Conservation (phyloP, 805 yeast genomes). For the Brettanomyces custersianus region DNA sequence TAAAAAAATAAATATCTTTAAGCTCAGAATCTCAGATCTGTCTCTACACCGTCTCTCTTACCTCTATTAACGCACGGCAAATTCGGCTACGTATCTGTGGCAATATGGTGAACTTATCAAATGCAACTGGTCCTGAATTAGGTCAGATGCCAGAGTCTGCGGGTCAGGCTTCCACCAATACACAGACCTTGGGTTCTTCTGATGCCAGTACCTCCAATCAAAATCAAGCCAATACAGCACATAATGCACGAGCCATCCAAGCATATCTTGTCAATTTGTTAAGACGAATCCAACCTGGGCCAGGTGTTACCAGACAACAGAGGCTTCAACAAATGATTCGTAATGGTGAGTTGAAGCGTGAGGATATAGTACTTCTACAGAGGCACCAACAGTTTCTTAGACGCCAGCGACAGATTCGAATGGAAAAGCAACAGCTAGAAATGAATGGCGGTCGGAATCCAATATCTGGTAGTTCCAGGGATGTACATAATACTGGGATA, state of each 20-base stretch:
- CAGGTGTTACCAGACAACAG: slow-evolving; percentile 26
- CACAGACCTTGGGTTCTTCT: too few species aligned
- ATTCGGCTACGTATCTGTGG: too few species aligned
- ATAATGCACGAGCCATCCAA: slow-evolving; percentile 10
- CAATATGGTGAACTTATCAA: too few species aligned
- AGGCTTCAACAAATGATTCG: slow-evolving; percentile 23
- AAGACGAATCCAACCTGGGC: slow-evolving; percentile 24
- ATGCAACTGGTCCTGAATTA: background rate
- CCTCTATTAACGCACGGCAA: too few species aligned
- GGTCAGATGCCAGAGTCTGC: too few species aligned
- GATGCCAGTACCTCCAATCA: background rate
- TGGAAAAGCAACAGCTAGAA: slow-evolving; percentile 6
- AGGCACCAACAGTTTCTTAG: slow-evolving; percentile 25
- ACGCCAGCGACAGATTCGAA: slow-evolving; percentile 17
- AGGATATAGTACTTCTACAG: slow-evolving; percentile 22
- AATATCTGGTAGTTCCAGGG: background rate
- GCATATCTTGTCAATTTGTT: slow-evolving; percentile 21
- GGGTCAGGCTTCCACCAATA: too few species aligned
- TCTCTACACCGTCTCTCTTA: too few species aligned
- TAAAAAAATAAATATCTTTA: too few species aligned
- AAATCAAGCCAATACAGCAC: background rate
- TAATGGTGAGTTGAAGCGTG: slow-evolving; percentile 23
- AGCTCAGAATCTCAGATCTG: too few species aligned
- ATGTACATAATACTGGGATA: background rate
- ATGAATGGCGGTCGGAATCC: slow-evolving; percentile 2